Percentiles rank a stretch among this genome's conserved stretches.
Conservation (phyloP, 2,329 filamentous ascomycete genomes). For the Trichoderma afroharzianum region DNA sequence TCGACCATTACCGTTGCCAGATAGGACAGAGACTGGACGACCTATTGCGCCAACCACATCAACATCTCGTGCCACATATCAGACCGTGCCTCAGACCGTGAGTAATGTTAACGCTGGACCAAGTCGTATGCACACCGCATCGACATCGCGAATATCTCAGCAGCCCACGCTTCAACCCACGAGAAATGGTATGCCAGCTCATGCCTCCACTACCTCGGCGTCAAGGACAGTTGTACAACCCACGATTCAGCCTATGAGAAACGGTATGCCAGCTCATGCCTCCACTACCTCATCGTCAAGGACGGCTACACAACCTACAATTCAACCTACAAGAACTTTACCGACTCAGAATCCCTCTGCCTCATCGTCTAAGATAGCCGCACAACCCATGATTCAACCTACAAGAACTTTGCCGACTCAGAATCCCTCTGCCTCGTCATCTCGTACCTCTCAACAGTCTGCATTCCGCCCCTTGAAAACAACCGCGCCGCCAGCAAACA, state of each 20-base stretch:
- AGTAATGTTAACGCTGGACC: too few relatives aligned
- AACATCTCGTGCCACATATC: neutral
- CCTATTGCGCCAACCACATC: neutral
- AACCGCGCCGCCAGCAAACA: neutral
- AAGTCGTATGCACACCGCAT: neutral
- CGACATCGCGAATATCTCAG: neutral
- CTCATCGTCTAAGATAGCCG: neutral
- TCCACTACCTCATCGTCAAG: neutral
- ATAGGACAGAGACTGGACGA: neutral
- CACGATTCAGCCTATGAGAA: neutral
- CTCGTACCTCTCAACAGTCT: neutral
- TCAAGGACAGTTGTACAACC: neutral
- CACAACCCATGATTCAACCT: neutral
- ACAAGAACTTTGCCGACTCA: neutral
- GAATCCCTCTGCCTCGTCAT: neutral
- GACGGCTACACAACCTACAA: neutral
- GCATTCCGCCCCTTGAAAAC: neutral
- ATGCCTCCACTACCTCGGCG: neutral
- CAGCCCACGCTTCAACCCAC: neutral
- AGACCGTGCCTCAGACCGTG: too few relatives aligned
- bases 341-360: neutral
- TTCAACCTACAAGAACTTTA: neutral
- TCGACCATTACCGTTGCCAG: neutral
- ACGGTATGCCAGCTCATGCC: neutral
- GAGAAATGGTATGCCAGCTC: neutral